Conservation (phyloP, 176 grass and related monocot species). For the Poa annua region DNA sequence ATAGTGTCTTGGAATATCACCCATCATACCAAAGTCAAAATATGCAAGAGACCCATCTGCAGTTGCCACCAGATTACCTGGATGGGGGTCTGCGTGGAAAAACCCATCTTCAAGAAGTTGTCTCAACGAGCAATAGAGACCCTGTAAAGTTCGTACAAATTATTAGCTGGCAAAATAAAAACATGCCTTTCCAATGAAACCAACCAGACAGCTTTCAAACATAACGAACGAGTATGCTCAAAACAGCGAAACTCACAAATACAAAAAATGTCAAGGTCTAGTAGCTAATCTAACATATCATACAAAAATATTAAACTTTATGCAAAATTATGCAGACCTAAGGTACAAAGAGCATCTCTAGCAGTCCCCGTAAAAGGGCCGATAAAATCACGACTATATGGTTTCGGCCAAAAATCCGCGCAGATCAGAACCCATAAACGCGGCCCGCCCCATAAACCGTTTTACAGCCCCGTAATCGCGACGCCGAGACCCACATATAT, state of each 20-base stretch:
- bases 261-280: neutral
- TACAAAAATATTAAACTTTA: neutral
- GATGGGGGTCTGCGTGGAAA: conserved; percentile 99
- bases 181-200: neutral
- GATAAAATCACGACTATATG: too few relatives aligned
- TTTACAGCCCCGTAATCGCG: too few relatives aligned
- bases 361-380: too few relatives aligned
- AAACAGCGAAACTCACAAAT: neutral
- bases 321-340: neutral
- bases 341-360: too few relatives aligned
- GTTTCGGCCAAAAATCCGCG: too few relatives aligned
- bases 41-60: conserved; percentile 84
- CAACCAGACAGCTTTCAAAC: neutral
- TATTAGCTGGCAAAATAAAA: conserved; percentile 22
- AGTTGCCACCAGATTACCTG: conserved; percentile 94
- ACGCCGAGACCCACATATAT: too few relatives aligned
- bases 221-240: neutral
- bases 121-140: conserved; percentile 89
- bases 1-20: conserved; percentile 94
- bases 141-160: conserved; percentile 47
- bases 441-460: too few relatives aligned
- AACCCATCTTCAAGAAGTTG: conserved; percentile 96
- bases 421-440: too few relatives aligned
- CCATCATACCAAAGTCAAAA: conserved; percentile 99
- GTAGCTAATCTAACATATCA: neutral